These are phyloP conservation scores for Crataegus laevigata DNA, from an alignment of 306 rosid genomes.

Conservation along the genomic window DNA sequence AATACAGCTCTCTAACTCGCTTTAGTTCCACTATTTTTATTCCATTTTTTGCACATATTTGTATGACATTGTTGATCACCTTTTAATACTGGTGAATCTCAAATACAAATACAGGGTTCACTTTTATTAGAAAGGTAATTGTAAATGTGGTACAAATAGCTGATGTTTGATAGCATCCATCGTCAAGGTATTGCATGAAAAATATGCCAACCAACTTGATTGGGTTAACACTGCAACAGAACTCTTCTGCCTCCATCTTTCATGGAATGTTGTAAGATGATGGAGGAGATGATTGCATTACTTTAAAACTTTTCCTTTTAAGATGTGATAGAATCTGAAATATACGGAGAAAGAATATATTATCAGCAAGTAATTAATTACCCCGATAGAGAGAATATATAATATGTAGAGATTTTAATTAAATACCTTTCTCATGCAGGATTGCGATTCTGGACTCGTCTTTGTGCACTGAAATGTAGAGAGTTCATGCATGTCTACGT, in stretches of 20 bases:
- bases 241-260: not conserved
- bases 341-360: not conserved
- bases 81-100: no score
- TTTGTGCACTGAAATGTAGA: slow-evolving; percentile 5
- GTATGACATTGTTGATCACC: no score
- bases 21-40: no score
- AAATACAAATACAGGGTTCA: no score
- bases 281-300: slow-evolving; percentile 14
- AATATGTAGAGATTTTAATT: not conserved
- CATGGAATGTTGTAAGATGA: not conserved
- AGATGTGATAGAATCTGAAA: slow-evolving; percentile 17
- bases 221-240: not conserved
- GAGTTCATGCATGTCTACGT: slow-evolving; percentile 12
- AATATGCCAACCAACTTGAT: not conserved
- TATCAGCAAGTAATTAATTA: not conserved
- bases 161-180: not conserved
- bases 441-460: slow-evolving; percentile 10
- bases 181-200: not conserved
- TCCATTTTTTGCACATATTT: no score
- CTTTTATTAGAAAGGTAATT: no score
- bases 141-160: no score
- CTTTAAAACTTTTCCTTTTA: slow-evolving; percentile 7
- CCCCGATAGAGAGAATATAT: no score
- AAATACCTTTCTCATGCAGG: slow-evolving; percentile 8
- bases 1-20: no score